Evolutionary conservation across 148 eudicot genomes (phyloP).

Genomic region (Rhododendron simsii): DNA sequence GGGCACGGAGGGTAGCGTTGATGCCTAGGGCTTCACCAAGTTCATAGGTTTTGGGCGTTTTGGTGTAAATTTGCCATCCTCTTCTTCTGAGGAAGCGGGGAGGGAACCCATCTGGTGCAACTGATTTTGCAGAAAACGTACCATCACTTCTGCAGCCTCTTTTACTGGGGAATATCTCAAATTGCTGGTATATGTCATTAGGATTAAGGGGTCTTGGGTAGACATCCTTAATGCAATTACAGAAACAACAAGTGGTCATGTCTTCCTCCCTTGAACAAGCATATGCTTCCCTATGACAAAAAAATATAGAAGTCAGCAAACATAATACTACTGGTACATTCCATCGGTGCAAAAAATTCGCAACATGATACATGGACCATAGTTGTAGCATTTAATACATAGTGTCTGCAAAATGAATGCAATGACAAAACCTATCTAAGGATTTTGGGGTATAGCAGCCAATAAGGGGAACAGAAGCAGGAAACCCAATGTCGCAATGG

Average conservation of each 20-base stretch:
- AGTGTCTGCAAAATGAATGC: background rate
- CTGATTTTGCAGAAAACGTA: constrained; percentile 37
- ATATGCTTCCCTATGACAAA: background rate
- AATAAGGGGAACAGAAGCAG: no score
- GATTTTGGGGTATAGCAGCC: no score
- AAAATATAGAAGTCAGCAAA: background rate
- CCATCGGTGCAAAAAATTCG: no score
- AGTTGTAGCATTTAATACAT: no score
- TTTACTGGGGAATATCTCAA: constrained; percentile 29
- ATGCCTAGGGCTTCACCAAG: constrained; percentile 56
- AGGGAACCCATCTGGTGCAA: constrained; percentile 49
- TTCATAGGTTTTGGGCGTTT: constrained; percentile 25
- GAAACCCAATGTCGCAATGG: no score
- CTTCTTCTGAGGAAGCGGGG: constrained; percentile 45
- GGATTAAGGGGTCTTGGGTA: constrained; percentile 59
- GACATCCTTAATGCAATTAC: constrained; percentile 30
- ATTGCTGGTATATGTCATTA: constrained; percentile 54
- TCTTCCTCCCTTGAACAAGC: background rate
- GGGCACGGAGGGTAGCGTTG: constrained; percentile 30
- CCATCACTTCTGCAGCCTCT: constrained; percentile 5
- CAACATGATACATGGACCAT: background rate
- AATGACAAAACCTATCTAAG: background rate
- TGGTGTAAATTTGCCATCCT: constrained; percentile 30
- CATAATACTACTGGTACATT: background rate
- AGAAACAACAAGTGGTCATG: constrained; percentile 31